A percentile compares a stretch with the other conserved stretches of the same genome.
Conservation (phyloP, 768 basidiomycete genomes). For the Tylopilus balloui region DNA sequence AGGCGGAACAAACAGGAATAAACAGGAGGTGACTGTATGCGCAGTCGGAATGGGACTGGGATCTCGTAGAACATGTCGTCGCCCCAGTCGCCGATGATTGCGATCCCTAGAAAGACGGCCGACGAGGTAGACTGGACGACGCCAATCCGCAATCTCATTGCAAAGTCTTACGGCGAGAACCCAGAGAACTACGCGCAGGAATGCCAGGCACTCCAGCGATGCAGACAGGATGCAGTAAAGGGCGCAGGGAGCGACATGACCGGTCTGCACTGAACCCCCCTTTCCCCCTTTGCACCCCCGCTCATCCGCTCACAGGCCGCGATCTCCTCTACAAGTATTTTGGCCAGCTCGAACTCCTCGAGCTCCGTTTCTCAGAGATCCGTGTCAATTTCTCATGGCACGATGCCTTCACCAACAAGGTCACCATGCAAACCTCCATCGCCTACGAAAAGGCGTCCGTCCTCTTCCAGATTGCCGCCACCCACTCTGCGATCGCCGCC, state of each 20-base stretch:
- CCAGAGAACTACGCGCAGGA: conserved; percentile 87
- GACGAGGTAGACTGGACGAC: conserved; percentile 96
- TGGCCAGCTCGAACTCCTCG: conserved; percentile 95
- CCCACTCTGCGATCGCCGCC: conserved; percentile 87
- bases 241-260: conserved; percentile 95
- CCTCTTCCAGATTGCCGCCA: conserved; percentile 92
- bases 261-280: conserved; percentile 49
- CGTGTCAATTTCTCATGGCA: conserved; percentile 95
- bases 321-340: conserved; percentile 99
- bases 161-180: conserved; percentile 89
- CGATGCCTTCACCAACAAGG: conserved; percentile 93
- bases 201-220: conserved; percentile 79
- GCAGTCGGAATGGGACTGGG: no score
- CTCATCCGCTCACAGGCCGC: conserved; percentile 47
- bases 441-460: conserved; percentile 98
- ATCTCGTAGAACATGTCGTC: conserved; percentile 58
- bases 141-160: conserved; percentile 80
- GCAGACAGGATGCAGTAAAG: conserved; percentile 92
- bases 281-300: background rate
- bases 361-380: conserved; percentile 94
- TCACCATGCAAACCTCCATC: conserved; percentile 91
- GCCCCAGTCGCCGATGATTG: conserved; percentile 82
- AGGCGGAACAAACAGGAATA: conserved; percentile 8
- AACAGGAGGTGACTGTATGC: conserved; percentile 16
- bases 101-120: conserved; percentile 91